These are phyloP conservation scores for Termitomyces eurrhizus DNA, from an alignment of 768 basidiomycete species.

Conservation along the genomic window DNA sequence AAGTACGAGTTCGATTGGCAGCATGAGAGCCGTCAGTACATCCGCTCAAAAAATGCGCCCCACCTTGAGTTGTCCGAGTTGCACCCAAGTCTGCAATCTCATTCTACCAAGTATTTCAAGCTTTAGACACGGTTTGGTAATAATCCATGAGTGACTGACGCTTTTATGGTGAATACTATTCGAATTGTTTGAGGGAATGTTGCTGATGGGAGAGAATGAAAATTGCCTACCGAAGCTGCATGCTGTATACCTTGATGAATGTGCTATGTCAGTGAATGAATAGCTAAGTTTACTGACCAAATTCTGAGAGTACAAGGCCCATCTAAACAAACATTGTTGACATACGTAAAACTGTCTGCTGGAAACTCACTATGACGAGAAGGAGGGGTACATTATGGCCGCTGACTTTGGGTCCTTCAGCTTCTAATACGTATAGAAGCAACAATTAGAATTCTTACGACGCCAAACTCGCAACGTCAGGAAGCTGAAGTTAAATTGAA, in stretches of 20 bases:
- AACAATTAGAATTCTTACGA: slow-evolving; percentile 25
- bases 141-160: slow-evolving; percentile 27
- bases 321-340: slow-evolving; percentile 22
- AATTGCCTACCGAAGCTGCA: slow-evolving; percentile 39
- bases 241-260: slow-evolving; percentile 19
- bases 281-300: slow-evolving; percentile 32
- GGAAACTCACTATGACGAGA: slow-evolving; percentile 34
- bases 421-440: not conserved
- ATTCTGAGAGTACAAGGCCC: slow-evolving; percentile 44
- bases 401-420: slow-evolving; percentile 37
- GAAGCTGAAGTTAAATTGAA: slow-evolving; percentile 26
- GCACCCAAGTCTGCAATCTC: slow-evolving; percentile 36
- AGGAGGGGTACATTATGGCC: slow-evolving; percentile 40
- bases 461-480: slow-evolving; percentile 41
- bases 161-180: slow-evolving; percentile 43
- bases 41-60: not conserved
- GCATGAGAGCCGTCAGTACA: slow-evolving; percentile 3
- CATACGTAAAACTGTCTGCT: not conserved
- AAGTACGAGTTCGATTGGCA: not conserved
- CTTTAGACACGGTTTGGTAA: not conserved
- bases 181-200: not conserved
- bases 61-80: slow-evolving; percentile 44
- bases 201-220: slow-evolving; percentile 1
- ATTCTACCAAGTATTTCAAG: slow-evolving; percentile 28
- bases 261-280: not conserved